Percentiles rank a stretch among this genome's conserved stretches.
These are phyloP conservation scores for Fraxinus anomala DNA, from an alignment of 257 asterid genomes.

Conservation along the genomic window DNA sequence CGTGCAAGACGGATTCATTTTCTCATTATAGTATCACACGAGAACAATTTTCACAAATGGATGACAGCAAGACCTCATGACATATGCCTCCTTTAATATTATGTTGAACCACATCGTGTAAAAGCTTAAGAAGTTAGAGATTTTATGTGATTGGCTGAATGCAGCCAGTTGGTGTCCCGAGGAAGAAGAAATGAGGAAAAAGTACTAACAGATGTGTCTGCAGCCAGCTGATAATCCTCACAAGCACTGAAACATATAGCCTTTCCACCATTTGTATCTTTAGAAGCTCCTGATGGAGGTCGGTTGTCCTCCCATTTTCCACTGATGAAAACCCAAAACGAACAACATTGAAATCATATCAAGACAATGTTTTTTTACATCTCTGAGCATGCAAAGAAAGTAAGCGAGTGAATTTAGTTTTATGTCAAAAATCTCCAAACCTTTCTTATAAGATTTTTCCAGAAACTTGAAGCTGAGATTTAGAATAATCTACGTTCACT, in stretches of 20 bases:
- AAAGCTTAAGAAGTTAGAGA: background rate
- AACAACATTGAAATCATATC: background rate
- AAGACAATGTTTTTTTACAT: background rate
- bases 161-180: background rate
- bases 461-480: background rate
- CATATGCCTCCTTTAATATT: background rate
- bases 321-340: conserved; percentile 30
- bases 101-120: background rate
- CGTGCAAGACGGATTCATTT: background rate
- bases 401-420: background rate
- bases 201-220: conserved; percentile 65
- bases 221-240: conserved; percentile 73
- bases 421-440: background rate
- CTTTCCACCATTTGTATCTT: conserved; percentile 65
- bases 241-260: conserved; percentile 80
- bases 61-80: background rate
- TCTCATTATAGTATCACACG: background rate
- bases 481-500: background rate
- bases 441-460: background rate
- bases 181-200: background rate
- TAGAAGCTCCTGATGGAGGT: conserved; percentile 45
- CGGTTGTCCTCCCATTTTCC: conserved; percentile 50
- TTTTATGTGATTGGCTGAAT: background rate
- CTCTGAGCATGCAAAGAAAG: background rate
- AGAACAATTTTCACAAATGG: background rate